phyloP scores from a whole-genome alignment of 352 stramenopile species.

The Phytophthora pisi region DNA sequence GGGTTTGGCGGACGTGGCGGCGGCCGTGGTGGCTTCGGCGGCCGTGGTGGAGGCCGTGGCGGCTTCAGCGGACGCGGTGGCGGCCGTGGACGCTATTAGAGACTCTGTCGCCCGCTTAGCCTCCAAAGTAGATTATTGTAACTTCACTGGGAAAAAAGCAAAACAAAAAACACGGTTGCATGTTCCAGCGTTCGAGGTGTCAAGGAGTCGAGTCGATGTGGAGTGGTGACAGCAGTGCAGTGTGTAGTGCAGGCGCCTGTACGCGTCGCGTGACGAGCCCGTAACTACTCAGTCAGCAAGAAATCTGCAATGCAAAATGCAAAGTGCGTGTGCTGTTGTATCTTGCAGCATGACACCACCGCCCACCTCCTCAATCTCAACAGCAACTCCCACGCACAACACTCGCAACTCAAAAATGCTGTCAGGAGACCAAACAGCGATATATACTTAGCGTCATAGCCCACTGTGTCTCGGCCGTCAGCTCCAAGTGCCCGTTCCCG shows the following conservation, averaged over 20 bases:
- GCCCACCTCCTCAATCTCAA: neutral
- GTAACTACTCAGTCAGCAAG: neutral
- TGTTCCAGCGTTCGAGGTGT: neutral
- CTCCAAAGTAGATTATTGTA: slow-evolving; percentile 54
- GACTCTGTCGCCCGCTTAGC: slow-evolving; percentile 27
- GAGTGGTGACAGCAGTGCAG: no score
- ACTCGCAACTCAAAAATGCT: no score
- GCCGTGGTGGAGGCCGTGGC: slow-evolving; percentile 15
- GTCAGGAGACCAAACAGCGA: slow-evolving; percentile 16
- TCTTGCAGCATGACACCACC: neutral
- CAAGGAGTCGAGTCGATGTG: no score
- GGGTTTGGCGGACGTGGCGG: slow-evolving; percentile 21
- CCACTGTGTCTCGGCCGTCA: neutral
- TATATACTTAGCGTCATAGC: slow-evolving; percentile 26
- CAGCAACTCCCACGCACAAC: neutral
- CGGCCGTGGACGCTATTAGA: slow-evolving; percentile 40
- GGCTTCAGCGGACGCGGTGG: slow-evolving; percentile 22
- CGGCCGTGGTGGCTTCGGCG: slow-evolving; percentile 15
- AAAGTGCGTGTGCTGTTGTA: neutral
- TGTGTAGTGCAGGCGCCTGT: no score
- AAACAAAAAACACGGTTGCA: slow-evolving; percentile 26
- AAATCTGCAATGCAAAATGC: neutral
- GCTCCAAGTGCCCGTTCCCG: no score
- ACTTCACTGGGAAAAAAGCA: slow-evolving; percentile 34
- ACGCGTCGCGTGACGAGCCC: neutral